Evolutionary conservation across 805 yeast genomes (phyloP).

Genomic region (Nakazawaea anatomiae): DNA sequence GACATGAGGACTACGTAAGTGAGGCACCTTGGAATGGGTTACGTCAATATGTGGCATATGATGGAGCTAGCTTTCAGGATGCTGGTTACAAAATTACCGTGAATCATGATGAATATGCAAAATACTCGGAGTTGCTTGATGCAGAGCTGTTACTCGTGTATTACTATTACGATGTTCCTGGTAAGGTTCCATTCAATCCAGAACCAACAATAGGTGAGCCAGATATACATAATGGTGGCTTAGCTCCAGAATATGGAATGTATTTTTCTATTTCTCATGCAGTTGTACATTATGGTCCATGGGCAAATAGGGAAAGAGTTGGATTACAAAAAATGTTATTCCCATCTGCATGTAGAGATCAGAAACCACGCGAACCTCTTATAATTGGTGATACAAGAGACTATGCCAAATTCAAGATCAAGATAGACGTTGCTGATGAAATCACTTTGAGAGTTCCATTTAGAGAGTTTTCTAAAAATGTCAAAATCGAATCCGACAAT

Average conservation of each 20-base stretch:
- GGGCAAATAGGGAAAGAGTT: conserved; percentile 85
- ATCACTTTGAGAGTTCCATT: conserved; percentile 71
- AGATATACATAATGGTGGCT: conserved; percentile 54
- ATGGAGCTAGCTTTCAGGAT: conserved; percentile 7
- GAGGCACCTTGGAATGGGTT: conserved; percentile 67
- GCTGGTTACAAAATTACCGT: conserved; percentile 23
- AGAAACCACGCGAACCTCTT: conserved; percentile 23
- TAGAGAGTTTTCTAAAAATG: conserved; percentile 78
- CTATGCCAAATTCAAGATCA: conserved; percentile 49
- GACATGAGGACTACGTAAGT: not conserved
- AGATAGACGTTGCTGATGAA: conserved; percentile 59
- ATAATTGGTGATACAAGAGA: conserved; percentile 47
- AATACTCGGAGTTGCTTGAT: conserved; percentile 62
- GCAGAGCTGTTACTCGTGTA: conserved; percentile 48
- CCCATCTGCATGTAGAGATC: conserved; percentile 61
- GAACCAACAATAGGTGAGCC: conserved; percentile 34
- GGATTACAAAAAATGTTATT: conserved; percentile 59
- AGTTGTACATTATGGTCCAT: conserved; percentile 83
- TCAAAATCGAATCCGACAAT: conserved; percentile 14
- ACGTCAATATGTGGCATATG: conserved; percentile 46
- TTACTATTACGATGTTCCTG: conserved; percentile 72
- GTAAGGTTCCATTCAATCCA: conserved; percentile 40
- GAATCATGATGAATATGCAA: conserved; percentile 71
- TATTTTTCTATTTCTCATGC: conserved; percentile 55
- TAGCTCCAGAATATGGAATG: conserved; percentile 55